Percentiles rank a stretch among this genome's conserved stretches.
These are phyloP conservation scores for Coniella vitis DNA, from an alignment of 2,329 filamentous ascomycete species.

Conservation along the genomic window DNA sequence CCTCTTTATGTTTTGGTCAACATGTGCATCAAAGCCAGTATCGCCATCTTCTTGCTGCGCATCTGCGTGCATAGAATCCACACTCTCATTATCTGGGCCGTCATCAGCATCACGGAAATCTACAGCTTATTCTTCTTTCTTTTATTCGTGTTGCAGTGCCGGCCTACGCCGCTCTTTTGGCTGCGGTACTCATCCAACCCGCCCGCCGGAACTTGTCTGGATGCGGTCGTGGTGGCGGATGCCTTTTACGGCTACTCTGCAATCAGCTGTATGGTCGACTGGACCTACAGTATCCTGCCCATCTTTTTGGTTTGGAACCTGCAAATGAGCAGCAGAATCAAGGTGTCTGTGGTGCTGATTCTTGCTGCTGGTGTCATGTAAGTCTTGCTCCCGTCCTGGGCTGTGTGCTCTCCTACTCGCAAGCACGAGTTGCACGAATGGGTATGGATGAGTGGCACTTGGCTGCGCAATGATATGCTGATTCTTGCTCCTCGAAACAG, in stretches of 20 bases:
- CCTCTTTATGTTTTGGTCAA: background rate
- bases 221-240: background rate
- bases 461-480: no score
- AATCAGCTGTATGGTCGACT: constrained; percentile 2
- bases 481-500: background rate
- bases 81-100: background rate
- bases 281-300: constrained; percentile 1
- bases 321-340: background rate
- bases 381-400: background rate
- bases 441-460: no score
- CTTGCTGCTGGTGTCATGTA: background rate
- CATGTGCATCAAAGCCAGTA: background rate
- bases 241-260: background rate
- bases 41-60: background rate
- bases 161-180: background rate
- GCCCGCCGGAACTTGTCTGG: background rate
- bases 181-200: background rate
- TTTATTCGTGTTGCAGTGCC: background rate
- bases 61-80: background rate
- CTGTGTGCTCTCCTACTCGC: no score
- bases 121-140: background rate
- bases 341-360: background rate
- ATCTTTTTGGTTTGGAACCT: constrained; percentile 8
- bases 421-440: no score
- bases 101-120: background rate